Evolutionary conservation across 805 yeast genomes (phyloP), one percentile per base, ranked within the genome.

Genomic region (Priceomyces melissophilus): DNA sequence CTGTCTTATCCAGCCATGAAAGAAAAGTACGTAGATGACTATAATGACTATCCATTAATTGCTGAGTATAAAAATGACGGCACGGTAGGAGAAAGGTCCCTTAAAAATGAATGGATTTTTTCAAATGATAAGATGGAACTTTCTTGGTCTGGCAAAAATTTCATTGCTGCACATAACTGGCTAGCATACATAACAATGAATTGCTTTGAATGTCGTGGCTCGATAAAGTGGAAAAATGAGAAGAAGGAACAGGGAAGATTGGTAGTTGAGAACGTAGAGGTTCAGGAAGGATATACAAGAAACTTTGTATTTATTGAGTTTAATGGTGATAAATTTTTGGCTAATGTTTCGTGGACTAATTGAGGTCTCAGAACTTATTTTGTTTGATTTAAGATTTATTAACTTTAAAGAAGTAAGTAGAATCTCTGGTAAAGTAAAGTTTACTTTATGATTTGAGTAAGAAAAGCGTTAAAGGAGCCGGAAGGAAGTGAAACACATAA

Each of bases 201-300:
- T n/a, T 12, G 9, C 4, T 25, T 23, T 23, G 16, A 25, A 11
- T 35, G 14, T 7, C 17, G 3, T 4, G 30, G 30, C 3, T 35
- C 37, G 10, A 23, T 35, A 23, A 25, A 35, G 15, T 35, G 30
- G 37, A 13, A 11, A 3, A 35, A 35, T 35, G 37, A 35, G 26
- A 23, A 35, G 10, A 35, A 35, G 23, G 30, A 35, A 25, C 16
- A 35, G 25, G 37, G 37, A 5, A 23, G 10, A 14, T 35, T 35
- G 30, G 15, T 3, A 11, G 37, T 35, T 9, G 37, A 35, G 13
- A 3, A 7, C 14, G 10, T 23, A 15, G 30, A 35, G 2, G 17
- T 3, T 11, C 7, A 16, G 32, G 26, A 26, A 27, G 15, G 38
- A 11, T 4, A n/a, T 3, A 31, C 34, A 11, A n/a, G 34, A 31